Conservation (phyloP, 805 yeast genomes). For the Wickerhamiella azyma region DNA sequence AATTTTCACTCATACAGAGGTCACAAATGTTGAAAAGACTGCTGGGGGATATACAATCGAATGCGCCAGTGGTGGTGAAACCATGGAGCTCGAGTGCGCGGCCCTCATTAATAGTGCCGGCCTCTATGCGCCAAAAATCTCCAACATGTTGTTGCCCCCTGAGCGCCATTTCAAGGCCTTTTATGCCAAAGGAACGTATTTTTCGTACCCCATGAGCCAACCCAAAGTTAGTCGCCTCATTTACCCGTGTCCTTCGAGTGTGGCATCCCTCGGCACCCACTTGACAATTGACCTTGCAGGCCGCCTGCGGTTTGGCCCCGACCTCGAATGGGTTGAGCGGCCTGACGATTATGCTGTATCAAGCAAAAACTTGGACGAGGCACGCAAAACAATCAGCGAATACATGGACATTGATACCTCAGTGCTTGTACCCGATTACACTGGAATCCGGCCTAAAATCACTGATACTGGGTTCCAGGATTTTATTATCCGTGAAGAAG, state of each 20-base stretch:
- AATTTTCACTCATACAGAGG: conserved; percentile 47
- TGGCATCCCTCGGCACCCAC: conserved; percentile 75
- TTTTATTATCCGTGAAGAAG: conserved; percentile 57
- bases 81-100: conserved; percentile 29
- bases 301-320: conserved; percentile 75
- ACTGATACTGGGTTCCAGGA: conserved; percentile 42
- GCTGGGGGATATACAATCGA: conserved; percentile 13
- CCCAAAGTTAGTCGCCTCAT: conserved; percentile 44
- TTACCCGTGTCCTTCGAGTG: conserved; percentile 70
- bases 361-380: conserved; percentile 35
- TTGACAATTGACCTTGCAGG: conserved; percentile 74
- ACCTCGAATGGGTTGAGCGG: conserved; percentile 58
- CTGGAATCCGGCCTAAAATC: conserved; percentile 78
- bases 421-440: conserved; percentile 51
- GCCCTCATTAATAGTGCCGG: conserved; percentile 72
- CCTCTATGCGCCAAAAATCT: conserved; percentile 52
- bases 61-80: conserved; percentile 16
- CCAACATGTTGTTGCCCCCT: conserved; percentile 54
- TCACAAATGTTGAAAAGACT: conserved; percentile 28
- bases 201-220: conserved; percentile 35
- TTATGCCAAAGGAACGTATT: conserved; percentile 82
- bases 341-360: conserved; percentile 23
- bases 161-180: conserved; percentile 43
- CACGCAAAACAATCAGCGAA: conserved; percentile 43
- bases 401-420: conserved; percentile 42